phyloP scores from a whole-genome alignment of 495 filamentous ascomycete genomes.

The Talaromyces wortmannii region DNA sequence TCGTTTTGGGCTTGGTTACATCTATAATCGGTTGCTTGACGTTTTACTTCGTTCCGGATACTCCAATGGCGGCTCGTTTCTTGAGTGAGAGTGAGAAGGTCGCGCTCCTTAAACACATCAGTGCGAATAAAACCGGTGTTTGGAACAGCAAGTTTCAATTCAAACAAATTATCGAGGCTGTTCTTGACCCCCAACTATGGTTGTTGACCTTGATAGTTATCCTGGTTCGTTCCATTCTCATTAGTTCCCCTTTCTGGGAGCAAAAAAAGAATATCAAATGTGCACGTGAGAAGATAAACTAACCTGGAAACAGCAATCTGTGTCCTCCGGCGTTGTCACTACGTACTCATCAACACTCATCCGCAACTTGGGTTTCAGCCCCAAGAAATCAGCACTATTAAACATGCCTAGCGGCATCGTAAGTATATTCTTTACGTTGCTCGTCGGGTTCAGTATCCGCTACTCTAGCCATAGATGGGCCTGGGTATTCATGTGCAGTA shows the following conservation, averaged over 20 bases:
- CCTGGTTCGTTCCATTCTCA: slow-evolving; percentile 8
- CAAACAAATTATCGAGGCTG: slow-evolving; percentile 24
- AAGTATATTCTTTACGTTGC: slow-evolving; percentile 47
- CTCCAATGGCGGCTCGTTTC: slow-evolving; percentile 50
- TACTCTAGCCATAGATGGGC: slow-evolving; percentile 41
- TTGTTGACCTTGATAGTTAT: slow-evolving; percentile 28
- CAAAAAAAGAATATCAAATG: neutral
- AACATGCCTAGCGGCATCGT: slow-evolving; percentile 59
- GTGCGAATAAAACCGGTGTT: slow-evolving; percentile 53
- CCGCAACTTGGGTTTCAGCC: slow-evolving; percentile 47
- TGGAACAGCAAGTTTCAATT: slow-evolving; percentile 34
- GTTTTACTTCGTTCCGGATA: slow-evolving; percentile 52
- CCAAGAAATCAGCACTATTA: slow-evolving; percentile 48
- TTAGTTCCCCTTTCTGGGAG: neutral
- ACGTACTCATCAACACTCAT: slow-evolving; percentile 58
- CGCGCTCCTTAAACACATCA: slow-evolving; percentile 27
- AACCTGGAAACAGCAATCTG: slow-evolving; percentile 28
- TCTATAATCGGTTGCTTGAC: slow-evolving; percentile 41
- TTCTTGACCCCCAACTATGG: slow-evolving; percentile 29
- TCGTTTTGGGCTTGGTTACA: slow-evolving; percentile 55
- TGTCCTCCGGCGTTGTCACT: slow-evolving; percentile 54
- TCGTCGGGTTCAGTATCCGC: slow-evolving; percentile 41
- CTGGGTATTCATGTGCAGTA: slow-evolving; percentile 33
- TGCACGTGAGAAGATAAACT: neutral
- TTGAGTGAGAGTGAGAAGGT: slow-evolving; percentile 47